Evolutionary conservation across 805 yeast species (phyloP), one percentile per base, ranked within the genome.

Genomic region (Martiniozyma abietophila): DNA sequence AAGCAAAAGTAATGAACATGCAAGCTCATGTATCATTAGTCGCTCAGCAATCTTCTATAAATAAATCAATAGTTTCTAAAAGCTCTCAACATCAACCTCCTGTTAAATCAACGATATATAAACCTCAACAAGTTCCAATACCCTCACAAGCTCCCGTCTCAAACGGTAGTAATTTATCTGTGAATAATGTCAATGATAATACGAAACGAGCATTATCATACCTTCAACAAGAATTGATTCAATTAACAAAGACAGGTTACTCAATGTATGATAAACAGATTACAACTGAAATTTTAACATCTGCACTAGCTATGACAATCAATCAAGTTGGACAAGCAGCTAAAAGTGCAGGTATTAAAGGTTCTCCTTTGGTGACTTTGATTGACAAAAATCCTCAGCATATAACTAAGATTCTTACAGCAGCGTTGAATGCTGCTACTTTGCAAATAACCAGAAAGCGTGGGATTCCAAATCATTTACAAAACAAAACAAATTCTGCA

Each of bases 261-360:
- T 80, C 74, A 46, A 74, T 84, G 39, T 73, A 78, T 40, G 84
- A 80, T 39, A 82, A 84, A 25, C 86, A 80, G 18, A 75, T 85
- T 6, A 84, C 89, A 32, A 82, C 95, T 0, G 82, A 76, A 39
- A 75, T 86, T 35, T 64, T 88, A 46, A 88, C 96, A 7, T 86
- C 82, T 47, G 95, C 96, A 2, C 65, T 88, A 45, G 95, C 96
- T 3, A 81, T 88, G 64, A 89, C 95, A 0, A 85, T 88, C 42
- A 89, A 94, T 8, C 92, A 82, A 53, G 89, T 82, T 8, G 80
- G 81, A 39, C 88, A 78, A 45, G 88, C 88, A 6, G 95, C 95
- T 0, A 83, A 86, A 47, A 77, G 76, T 46, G 83, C 80, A 24
- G 88, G 92, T 12, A 77, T 82, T 39, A 74, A 76, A 1, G 83